Evolutionary conservation across 805 yeast species (phyloP).

Genomic region (Zygosaccharomyces siamensis): DNA sequence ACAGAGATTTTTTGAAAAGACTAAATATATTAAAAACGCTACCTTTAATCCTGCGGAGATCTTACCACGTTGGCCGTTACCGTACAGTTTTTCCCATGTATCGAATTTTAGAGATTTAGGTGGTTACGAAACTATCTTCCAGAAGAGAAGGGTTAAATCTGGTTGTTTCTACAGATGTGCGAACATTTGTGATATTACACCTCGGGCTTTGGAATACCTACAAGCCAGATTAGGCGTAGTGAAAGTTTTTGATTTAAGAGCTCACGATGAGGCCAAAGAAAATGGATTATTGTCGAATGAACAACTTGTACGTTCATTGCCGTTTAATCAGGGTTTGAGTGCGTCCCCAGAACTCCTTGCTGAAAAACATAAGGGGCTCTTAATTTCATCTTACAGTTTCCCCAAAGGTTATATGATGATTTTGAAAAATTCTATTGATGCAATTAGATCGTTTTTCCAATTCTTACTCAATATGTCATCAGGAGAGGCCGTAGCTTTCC

Average conservation of each 20-base stretch:
- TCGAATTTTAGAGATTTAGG: slow-evolving; percentile 76
- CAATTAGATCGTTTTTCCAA: slow-evolving; percentile 48
- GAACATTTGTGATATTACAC: slow-evolving; percentile 48
- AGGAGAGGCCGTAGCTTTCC: slow-evolving; percentile 54
- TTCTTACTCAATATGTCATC: slow-evolving; percentile 47
- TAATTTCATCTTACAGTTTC: slow-evolving; percentile 59
- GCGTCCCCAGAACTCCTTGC: slow-evolving; percentile 64
- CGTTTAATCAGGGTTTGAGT: slow-evolving; percentile 51
- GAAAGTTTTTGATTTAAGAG: slow-evolving; percentile 63
- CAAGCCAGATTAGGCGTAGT: slow-evolving; percentile 35
- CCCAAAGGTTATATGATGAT: slow-evolving; percentile 58
- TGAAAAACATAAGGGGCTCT: slow-evolving; percentile 46
- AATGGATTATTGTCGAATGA: slow-evolving; percentile 19
- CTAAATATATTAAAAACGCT: slow-evolving; percentile 9
- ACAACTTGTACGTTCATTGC: slow-evolving; percentile 44
- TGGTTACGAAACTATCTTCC: slow-evolving; percentile 50
- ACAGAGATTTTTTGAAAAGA: slow-evolving; percentile 43
- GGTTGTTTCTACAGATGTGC: slow-evolving; percentile 62
- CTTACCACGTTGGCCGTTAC: slow-evolving; percentile 25
- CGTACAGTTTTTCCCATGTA: slow-evolving; percentile 33
- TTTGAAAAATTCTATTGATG: slow-evolving; percentile 44
- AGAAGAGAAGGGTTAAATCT: slow-evolving; percentile 44
- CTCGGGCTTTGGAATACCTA: slow-evolving; percentile 42
- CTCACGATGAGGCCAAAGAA: slow-evolving; percentile 48
- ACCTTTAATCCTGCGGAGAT: slow-evolving; percentile 15